Evolutionary conservation across 192 early-diverging fungal species (phyloP).

Genomic region (Coemansia sp.): DNA sequence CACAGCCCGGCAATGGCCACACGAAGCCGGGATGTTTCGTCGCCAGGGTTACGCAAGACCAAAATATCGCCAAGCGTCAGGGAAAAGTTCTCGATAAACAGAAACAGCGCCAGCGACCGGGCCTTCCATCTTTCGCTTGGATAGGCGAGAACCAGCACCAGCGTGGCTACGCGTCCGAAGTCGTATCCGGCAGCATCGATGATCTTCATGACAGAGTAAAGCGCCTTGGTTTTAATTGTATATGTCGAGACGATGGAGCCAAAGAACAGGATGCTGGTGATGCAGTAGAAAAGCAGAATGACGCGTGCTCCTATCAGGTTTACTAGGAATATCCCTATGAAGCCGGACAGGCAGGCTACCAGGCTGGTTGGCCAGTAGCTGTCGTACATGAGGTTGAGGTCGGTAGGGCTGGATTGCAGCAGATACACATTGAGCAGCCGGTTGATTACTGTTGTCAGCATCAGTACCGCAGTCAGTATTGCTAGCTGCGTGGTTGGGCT

Average conservation of each 20-base stretch:
- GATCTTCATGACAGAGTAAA: slow-evolving; percentile 12
- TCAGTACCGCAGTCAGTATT: slow-evolving; percentile 14
- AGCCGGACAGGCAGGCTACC: slow-evolving; percentile 22
- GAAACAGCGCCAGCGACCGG: slow-evolving; percentile 17
- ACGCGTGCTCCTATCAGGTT: slow-evolving; percentile 28
- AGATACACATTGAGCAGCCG: slow-evolving; percentile 28
- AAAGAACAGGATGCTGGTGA: slow-evolving; percentile 22
- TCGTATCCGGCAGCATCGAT: slow-evolving; percentile 22
- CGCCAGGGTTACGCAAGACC: slow-evolving; percentile 13
- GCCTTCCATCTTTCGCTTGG: slow-evolving; percentile 43
- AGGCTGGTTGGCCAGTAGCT: slow-evolving; percentile 28
- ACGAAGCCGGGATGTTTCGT: slow-evolving; percentile 8
- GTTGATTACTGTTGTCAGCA: slow-evolving; percentile 23
- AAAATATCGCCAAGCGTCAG: slow-evolving; percentile 37
- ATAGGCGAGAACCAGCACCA: slow-evolving; percentile 34
- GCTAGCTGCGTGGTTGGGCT: slow-evolving; percentile 27
- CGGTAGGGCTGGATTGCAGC: slow-evolving; percentile 17
- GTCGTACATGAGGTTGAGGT: slow-evolving; percentile 30
- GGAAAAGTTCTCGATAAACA: slow-evolving; percentile 29
- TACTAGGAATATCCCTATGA: slow-evolving; percentile 27
- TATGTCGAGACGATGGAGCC: slow-evolving; percentile 29
- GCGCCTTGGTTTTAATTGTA: slow-evolving; percentile 2
- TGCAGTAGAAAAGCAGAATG: slow-evolving; percentile 21
- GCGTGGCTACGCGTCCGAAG: slow-evolving; percentile 27
- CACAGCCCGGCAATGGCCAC: slow-evolving; percentile 20